Conservation (phyloP, 257 asterid species). For the Solanum pimpinellifolium region DNA sequence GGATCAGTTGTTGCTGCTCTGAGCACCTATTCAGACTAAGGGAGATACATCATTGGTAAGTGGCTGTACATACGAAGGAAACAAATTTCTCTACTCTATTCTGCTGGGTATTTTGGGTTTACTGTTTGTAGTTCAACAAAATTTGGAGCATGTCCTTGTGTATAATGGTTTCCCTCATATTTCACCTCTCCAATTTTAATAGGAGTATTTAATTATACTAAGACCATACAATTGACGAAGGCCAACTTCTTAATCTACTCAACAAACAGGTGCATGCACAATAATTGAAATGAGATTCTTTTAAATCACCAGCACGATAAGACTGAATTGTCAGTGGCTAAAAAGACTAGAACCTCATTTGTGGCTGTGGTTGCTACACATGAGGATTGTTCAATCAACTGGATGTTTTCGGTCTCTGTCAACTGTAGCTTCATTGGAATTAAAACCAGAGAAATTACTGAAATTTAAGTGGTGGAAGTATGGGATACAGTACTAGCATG, state of each 20-base stretch:
- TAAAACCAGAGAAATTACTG: neutral
- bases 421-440: neutral
- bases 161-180: neutral
- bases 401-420: neutral
- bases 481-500: neutral
- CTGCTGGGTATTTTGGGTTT: neutral
- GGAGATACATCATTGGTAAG: neutral
- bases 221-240: neutral
- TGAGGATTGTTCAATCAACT: neutral
- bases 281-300: neutral
- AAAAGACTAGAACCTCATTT: neutral
- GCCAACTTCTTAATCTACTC: neutral
- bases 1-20: slow-evolving; percentile 85
- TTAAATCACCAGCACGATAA: neutral
- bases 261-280: neutral
- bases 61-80: neutral
- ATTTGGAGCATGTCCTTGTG: neutral
- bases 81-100: neutral
- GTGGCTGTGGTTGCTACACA: neutral
- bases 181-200: neutral
- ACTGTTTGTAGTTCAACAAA: neutral
- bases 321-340: neutral
- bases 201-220: neutral
- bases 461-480: neutral
- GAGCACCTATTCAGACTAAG: slow-evolving; percentile 67